A percentile compares a stretch with the other conserved stretches of the same genome.
Conservation (phyloP, 2,329 filamentous ascomycete genomes). For the Cercospora sesami region DNA sequence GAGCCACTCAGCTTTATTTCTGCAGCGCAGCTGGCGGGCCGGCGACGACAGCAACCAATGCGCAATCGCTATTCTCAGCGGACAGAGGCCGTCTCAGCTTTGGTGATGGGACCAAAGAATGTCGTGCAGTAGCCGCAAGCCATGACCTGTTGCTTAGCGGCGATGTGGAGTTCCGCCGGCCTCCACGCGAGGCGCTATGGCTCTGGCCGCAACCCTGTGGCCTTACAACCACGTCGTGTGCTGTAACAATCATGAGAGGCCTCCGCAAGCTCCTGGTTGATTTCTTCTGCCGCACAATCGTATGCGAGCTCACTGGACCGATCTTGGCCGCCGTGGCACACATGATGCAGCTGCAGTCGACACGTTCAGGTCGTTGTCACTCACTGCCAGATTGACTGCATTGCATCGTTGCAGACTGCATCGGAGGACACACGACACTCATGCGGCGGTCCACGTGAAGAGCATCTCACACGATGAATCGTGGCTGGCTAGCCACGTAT, state of each 20-base stretch:
- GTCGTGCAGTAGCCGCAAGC: constrained; percentile 14
- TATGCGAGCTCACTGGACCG: background rate
- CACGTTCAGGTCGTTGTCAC: background rate
- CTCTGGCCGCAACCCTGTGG: constrained; percentile 5
- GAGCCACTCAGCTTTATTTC: constrained; percentile 1
- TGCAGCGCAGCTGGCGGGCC: background rate
- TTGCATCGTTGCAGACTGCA: background rate
- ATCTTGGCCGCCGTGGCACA: background rate
- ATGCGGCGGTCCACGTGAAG: background rate
- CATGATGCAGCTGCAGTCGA: background rate
- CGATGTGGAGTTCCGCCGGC: background rate
- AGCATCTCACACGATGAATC: background rate
- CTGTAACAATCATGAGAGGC: background rate
- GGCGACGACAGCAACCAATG: background rate
- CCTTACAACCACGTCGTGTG: constrained; percentile 5
- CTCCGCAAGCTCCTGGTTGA: background rate
- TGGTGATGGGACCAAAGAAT: constrained; percentile 14
- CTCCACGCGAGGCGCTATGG: constrained; percentile 13
- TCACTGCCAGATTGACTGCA: background rate
- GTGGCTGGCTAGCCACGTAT: background rate
- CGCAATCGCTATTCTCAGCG: background rate
- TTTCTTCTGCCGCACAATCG: background rate
- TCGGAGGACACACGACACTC: background rate
- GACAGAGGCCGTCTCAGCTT: constrained; percentile 2
- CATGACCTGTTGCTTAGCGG: constrained; percentile 4